Evolutionary conservation across 164 flowering plant species (phyloP), one percentile per base, ranked within the genome.

Genomic region (Chimonanthus praecox): DNA sequence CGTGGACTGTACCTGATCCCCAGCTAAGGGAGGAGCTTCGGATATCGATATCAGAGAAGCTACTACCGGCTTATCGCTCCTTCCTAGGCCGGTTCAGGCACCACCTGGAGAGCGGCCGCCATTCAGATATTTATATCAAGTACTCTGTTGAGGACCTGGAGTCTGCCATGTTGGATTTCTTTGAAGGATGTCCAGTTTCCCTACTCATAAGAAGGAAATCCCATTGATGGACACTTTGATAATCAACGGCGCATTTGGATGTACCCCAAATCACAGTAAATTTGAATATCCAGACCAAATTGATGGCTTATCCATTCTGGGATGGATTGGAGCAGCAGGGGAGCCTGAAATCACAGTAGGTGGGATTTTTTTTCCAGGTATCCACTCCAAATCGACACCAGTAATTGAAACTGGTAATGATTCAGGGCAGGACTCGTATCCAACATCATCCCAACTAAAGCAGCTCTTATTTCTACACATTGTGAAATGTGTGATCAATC

Each of bases 21-120:
- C 92, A 92, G 79, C 92, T 94, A 9, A 74, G 95, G 58, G 95
- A 92, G 82, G 97, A 94, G 81, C 89, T 94, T 11, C 78, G 92
- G 74, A 91, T 90, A 78, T 88, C 91, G 0, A 84, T 94, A 67
- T 81, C 86, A 0, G 97, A 90, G 84, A 82, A 73, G 75, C 68
- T 94, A 72, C 80, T 92, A 68, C 98, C 97, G 0, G 97, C 95
- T 64, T 94, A 94, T 72, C 79, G 94, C 67, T 86, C 95, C 2
- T 94, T 92, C 80, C 86, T 92, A 54, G 95, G 92, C 45, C 80
- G 94, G 76, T 90, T 81, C 82, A 85, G 97, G 82, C 78, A 78
- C 46, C 92, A 94, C 74, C 85, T 94, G 48, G 98, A 94, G 83
- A 88, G 90, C 21, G 90, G 91, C 58, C 86, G 77, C 81, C 97